Percentiles rank a stretch among this genome's conserved stretches.
Conservation (phyloP, 306 rosid species). For the Acmispon strigosus region DNA sequence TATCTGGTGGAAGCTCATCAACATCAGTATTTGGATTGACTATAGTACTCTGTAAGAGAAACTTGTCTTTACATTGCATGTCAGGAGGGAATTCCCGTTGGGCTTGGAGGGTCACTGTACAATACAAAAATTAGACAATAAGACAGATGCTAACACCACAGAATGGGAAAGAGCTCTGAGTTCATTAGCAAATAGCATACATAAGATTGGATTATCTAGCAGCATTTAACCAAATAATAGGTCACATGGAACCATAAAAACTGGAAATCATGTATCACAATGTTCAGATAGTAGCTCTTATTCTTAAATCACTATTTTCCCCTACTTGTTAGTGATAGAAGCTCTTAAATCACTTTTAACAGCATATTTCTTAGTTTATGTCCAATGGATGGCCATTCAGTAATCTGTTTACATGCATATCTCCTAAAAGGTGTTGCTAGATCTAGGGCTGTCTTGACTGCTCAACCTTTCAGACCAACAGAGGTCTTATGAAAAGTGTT, state of each 20-base stretch:
- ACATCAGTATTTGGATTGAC: slow-evolving; percentile 66
- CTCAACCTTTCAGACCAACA: not conserved
- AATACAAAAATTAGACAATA: slow-evolving; percentile 25
- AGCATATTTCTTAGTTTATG: not conserved
- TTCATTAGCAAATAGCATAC: slow-evolving; percentile 2
- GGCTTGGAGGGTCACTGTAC: slow-evolving; percentile 91
- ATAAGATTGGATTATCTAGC: not conserved
- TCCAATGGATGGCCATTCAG: not conserved
- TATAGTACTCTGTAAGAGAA: slow-evolving; percentile 81
- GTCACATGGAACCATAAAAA: not conserved
- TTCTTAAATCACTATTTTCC: not conserved
- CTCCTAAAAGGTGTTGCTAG: not conserved
- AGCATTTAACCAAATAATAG: not conserved
- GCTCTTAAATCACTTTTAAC: not conserved
- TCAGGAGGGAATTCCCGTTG: slow-evolving; percentile 83
- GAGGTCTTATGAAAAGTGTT: not conserved
- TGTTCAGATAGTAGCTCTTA: not conserved
- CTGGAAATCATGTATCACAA: not conserved
- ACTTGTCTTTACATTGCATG: slow-evolving; percentile 87
- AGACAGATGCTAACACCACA: slow-evolving; percentile 16
- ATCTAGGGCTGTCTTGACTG: not conserved
- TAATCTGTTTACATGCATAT: not conserved
- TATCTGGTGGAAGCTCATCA: slow-evolving; percentile 72
- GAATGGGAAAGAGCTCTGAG: not conserved
- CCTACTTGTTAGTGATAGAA: not conserved